Percentiles rank a stretch among this genome's conserved stretches.
These are phyloP conservation scores for Phylloboletellus chloephorus DNA, from an alignment of 1,284 basidiomycete genomes.

Conservation along the genomic window DNA sequence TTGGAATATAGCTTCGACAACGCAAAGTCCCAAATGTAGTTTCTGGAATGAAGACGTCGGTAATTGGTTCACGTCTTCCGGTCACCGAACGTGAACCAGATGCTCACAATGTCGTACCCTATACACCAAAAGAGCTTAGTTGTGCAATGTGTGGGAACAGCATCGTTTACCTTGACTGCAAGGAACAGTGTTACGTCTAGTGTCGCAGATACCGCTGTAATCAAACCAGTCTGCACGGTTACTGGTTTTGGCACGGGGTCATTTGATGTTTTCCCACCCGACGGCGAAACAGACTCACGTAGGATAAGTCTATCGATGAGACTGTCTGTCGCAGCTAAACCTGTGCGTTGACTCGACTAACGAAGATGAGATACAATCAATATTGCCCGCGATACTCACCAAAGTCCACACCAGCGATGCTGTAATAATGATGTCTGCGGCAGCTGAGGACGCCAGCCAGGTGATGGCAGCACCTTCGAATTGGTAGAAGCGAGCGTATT, in stretches of 20 bases:
- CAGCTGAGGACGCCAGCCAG: slow-evolving; percentile 44
- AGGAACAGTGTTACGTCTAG: slow-evolving; percentile 15
- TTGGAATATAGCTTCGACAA: slow-evolving; percentile 54
- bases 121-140: not conserved
- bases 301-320: slow-evolving; percentile 17
- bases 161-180: slow-evolving; percentile 6
- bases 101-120: slow-evolving; percentile 7
- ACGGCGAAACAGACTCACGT: slow-evolving; percentile 7
- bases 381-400: slow-evolving; percentile 27
- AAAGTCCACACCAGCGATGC: slow-evolving; percentile 39
- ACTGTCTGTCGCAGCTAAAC: slow-evolving; percentile 15
- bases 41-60: slow-evolving; percentile 27
- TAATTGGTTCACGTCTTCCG: not conserved
- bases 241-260: slow-evolving; percentile 5
- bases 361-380: not conserved
- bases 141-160: not conserved
- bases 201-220: slow-evolving; percentile 16
- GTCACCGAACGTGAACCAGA: not conserved
- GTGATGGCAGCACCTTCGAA: slow-evolving; percentile 38
- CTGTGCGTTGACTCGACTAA: slow-evolving; percentile 16
- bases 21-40: slow-evolving; percentile 49
- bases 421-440: slow-evolving; percentile 45
- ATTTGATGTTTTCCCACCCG: not conserved
- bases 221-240: slow-evolving; percentile 19
- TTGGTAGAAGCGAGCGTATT: slow-evolving; percentile 8